Percentiles rank a stretch among this genome's conserved stretches.
Conservation (phyloP, 2,329 filamentous ascomycete genomes). For the Phyllosticta citribraziliensis region DNA sequence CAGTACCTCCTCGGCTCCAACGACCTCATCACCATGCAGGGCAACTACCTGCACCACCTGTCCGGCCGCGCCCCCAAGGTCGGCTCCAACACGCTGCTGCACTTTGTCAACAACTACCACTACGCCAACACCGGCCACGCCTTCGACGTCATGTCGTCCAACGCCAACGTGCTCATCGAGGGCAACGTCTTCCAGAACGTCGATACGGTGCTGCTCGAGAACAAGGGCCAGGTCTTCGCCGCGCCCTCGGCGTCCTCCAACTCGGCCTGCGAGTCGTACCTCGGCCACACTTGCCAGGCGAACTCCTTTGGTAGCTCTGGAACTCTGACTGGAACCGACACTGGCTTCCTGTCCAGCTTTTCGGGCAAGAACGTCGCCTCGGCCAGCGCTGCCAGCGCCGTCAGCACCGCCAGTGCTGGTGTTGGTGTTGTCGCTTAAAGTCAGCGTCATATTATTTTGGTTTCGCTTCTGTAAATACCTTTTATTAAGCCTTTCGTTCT, state of each 20-base stretch:
- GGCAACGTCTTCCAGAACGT: constrained; percentile 51
- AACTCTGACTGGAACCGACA: constrained; percentile 27
- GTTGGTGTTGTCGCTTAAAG: constrained; percentile 27
- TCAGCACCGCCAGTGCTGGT: constrained; percentile 34
- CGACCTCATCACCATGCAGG: constrained; percentile 49
- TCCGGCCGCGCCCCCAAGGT: constrained; percentile 50
- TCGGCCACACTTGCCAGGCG: constrained; percentile 42
- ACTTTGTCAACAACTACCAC: constrained; percentile 56
- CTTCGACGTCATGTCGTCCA: constrained; percentile 39
- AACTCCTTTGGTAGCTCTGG: constrained; percentile 33
- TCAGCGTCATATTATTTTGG: background rate
- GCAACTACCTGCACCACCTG: constrained; percentile 52
- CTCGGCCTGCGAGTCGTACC: constrained; percentile 32
- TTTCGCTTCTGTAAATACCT: background rate
- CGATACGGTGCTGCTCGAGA: constrained; percentile 31
- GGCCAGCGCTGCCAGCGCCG: constrained; percentile 30
- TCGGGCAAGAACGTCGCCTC: constrained; percentile 44
- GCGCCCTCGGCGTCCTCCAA: constrained; percentile 24
- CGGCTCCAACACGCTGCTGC: constrained; percentile 45
- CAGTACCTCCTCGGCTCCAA: constrained; percentile 45
- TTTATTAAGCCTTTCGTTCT: background rate
- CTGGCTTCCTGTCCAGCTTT: constrained; percentile 42
- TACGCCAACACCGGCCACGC: constrained; percentile 46
- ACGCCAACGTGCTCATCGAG: constrained; percentile 41
- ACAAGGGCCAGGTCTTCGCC: constrained; percentile 32